Base-by-base conservation (phyloP, 441 rosid species). In the Cnidoscolus chayamansa region DNA sequence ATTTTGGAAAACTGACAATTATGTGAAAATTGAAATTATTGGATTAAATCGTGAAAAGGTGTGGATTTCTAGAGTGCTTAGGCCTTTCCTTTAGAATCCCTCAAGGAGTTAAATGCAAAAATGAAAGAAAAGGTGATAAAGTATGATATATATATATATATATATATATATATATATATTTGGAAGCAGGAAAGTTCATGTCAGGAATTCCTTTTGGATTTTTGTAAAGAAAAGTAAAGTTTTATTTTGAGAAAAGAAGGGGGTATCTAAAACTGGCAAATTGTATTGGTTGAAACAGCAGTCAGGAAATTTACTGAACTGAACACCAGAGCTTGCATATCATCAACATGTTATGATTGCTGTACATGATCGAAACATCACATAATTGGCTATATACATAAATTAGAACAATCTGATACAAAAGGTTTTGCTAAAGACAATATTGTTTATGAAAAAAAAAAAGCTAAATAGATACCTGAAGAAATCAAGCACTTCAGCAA, bases 401-500 rank as follows among this genome's bases (percentile, higher is more conserved):
- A 3, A 59, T 59, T 59, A 30, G 63, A 60, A 40, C 35, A 7
- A 67, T 17, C 43, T 31, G 15, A 31, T 10, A 51, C 16, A 11
- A 15, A 2, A 62, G 9, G 31, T 19, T 6, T 16, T 8, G 1
- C 45, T 37, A 68, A 5, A 37, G 55, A 35, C 54, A 15, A 53
- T 55, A 25, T 19, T 19, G n/a, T 16, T n/a, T 25, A 25, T 25
- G 25, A 25, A 19, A 13, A 0, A 12, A 16, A 16, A 37, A 31
- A 1, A 35, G 30, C 61, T 63, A 65, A 48, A 66, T 47, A 71
- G 67, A 40, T 83, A 90, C 98, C 93, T 75, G 47, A 90, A 90
- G 82, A 76, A 89, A 74, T 90, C 84, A 17, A 92, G 90, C 62
- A 92, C 89, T 84, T 92, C 98, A 53, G 86, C 85, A 63, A 92